Conservation (phyloP, 345 rosid species). For the Arabidopsis thaliana region DNA sequence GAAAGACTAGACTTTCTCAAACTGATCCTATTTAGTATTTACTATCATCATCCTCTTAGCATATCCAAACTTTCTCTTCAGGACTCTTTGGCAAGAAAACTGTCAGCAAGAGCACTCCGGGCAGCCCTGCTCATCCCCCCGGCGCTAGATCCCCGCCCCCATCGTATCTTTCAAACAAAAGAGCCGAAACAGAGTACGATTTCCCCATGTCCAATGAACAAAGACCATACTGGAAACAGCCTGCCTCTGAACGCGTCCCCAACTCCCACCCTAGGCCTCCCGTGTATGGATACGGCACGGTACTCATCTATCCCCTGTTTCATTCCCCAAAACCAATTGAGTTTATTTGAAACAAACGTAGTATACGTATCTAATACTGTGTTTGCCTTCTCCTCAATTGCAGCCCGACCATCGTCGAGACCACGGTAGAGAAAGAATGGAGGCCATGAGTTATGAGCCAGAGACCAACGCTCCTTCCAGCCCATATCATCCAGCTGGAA, state of each 20-base stretch:
- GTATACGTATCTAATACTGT: constrained; percentile 10
- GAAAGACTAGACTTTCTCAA: constrained; percentile 2
- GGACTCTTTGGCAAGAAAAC: constrained; percentile 37
- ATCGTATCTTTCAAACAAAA: constrained; percentile 28
- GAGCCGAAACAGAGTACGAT: constrained; percentile 32
- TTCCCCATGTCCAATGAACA: constrained; percentile 24
- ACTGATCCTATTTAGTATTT: not conserved
- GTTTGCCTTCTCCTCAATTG: not conserved
- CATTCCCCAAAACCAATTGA: not conserved
- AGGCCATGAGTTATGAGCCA: constrained; percentile 31
- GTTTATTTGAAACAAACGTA: not conserved
- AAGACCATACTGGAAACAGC: constrained; percentile 33
- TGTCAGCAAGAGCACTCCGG: constrained; percentile 33
- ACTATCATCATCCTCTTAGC: not conserved
- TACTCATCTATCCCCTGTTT: constrained; percentile 4
- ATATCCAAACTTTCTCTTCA: constrained; percentile 9
- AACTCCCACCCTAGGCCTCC: constrained; percentile 45
- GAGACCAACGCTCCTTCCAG: constrained; percentile 37
- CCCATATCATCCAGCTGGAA: constrained; percentile 34
- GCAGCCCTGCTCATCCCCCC: constrained; percentile 24
- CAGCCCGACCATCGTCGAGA: constrained; percentile 42
- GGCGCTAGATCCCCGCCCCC: constrained; percentile 29
- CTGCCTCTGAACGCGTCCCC: constrained; percentile 43
- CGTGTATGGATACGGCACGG: constrained; percentile 30
- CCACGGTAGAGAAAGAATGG: constrained; percentile 29